These are phyloP conservation scores for Paxillus involutus DNA, from an alignment of 768 basidiomycete genomes.

Conservation along the genomic window DNA sequence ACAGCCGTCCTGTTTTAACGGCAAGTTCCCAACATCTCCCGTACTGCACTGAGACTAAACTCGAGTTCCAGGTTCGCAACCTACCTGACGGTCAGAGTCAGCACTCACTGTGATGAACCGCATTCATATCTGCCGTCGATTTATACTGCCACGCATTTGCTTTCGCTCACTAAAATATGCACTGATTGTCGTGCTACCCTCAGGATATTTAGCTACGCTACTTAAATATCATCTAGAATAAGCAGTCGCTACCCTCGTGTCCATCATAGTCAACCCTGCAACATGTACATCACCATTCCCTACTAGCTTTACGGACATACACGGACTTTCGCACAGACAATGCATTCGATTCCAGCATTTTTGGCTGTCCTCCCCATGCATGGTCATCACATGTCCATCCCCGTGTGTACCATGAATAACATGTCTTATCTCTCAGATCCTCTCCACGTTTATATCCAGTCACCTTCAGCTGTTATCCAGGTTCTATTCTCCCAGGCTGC, in stretches of 20 bases:
- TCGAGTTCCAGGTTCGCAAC: conserved; percentile 51
- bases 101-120: conserved; percentile 20
- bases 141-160: conserved; percentile 6
- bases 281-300: conserved; percentile 16
- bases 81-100: conserved; percentile 45
- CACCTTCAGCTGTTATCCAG: neutral
- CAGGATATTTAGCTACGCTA: conserved; percentile 8
- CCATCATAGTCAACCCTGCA: conserved; percentile 11
- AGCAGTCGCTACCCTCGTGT: conserved; percentile 5
- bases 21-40: conserved; percentile 33
- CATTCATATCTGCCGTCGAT: conserved; percentile 1
- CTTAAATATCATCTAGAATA: conserved; percentile 17
- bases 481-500: conserved; percentile 10
- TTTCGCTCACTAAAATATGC: conserved; percentile 3
- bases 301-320: conserved; percentile 9
- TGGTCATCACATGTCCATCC: conserved; percentile 4
- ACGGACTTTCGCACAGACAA: conserved; percentile 14
- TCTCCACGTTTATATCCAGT: conserved; percentile 4
- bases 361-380: neutral
- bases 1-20: conserved; percentile 54
- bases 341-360: conserved; percentile 2
- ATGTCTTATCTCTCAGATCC: conserved; percentile 13
- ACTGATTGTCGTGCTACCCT: neutral
- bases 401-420: neutral
- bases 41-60: conserved; percentile 8